Base-by-base conservation (phyloP, 176 grass and related monocot genomes). In the Ampelocalamus luodianensis region DNA sequence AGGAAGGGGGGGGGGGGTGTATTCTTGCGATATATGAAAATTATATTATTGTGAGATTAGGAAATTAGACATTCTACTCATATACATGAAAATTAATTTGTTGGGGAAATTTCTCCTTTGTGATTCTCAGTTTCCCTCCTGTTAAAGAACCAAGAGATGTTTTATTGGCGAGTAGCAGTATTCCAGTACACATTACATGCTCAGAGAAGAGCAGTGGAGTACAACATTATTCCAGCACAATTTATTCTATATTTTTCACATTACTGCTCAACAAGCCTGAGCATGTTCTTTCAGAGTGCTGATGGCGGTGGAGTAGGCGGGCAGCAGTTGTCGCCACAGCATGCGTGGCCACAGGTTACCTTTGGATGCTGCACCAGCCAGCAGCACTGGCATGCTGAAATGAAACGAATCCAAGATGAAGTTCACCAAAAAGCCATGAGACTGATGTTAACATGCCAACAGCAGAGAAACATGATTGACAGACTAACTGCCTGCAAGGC, bases 311-410 rank as follows among this genome's bases (percentile, higher is more conserved):
- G 78, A 44, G 44, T 17, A 56, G 75, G 80, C 0, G 68, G 79
- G 69, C 93, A 89, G 66, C 90, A 93, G 82, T 85, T 89, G 29
- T 90, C 42, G 0, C 93, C 82, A 8, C 90, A 88, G 85, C 85
- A 95, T 34, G 88, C 82, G 20, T 90, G 87, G 65, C 90, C 74
- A 29, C 90, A 95, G 44, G 87, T 92, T 77, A 68, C 75, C 18
- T 24, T 75, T 9, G 87, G 78, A 10, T 91, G 81, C 73, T 88
- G 66, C 70, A 91, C 85, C 27, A 94, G 59, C 83, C 82, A 92
- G 71, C 93, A 92, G 77, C 90, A 94, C 40, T 59, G 72, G 77
- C 93, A 95, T 7, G 85, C 90, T 92, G 82, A 71, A 70, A 85
- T 9, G 8, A 50, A 79, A 59, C 3, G 22, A 17, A 59, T 17